phyloP scores from a whole-genome alignment of 208 protist genomes.

The Tritrichomonas foetus region DNA sequence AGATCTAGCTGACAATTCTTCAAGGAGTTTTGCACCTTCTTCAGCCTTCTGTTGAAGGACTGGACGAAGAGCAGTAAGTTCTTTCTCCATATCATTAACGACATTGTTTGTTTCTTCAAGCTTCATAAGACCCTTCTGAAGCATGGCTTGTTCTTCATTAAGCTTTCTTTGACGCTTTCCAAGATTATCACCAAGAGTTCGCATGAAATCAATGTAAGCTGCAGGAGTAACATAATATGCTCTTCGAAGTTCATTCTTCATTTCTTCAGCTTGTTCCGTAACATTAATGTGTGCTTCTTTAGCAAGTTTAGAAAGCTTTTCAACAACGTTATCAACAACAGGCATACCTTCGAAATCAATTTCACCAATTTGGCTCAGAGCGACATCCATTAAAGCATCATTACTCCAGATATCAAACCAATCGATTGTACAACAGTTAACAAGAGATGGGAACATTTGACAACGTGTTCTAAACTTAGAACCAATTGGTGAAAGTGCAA shows the following conservation, averaged over 20 bases:
- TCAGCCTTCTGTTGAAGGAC: slow-evolving; percentile 78
- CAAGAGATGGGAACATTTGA: slow-evolving; percentile 89
- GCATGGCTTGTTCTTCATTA: not conserved
- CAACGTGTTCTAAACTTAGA: slow-evolving; percentile 75
- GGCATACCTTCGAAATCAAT: slow-evolving; percentile 9
- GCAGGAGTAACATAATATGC: slow-evolving; percentile 88
- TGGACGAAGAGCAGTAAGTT: slow-evolving; percentile 82
- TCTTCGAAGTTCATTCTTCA: slow-evolving; percentile 78
- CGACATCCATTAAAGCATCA: slow-evolving; percentile 78
- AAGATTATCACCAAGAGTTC: slow-evolving; percentile 67
- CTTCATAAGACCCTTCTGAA: slow-evolving; percentile 71
- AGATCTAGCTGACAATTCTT: slow-evolving; percentile 74
- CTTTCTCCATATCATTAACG: slow-evolving; percentile 83
- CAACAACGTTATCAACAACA: not conserved
- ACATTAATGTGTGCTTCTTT: slow-evolving; percentile 70
- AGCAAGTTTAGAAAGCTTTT: slow-evolving; percentile 62
- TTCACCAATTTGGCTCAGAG: slow-evolving; percentile 49
- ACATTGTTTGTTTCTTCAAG: slow-evolving; percentile 76
- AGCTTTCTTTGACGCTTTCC: slow-evolving; percentile 67
- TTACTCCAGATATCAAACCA: slow-evolving; percentile 89
- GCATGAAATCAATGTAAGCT: slow-evolving; percentile 84
- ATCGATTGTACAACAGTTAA: slow-evolving; percentile 94
- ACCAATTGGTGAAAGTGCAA: slow-evolving; percentile 84
- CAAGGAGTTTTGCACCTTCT: slow-evolving; percentile 80
- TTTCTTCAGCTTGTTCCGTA: slow-evolving; percentile 60